Evolutionary conservation across 257 asterid genomes (phyloP).

Genomic region (Anisodus tanguticus): DNA sequence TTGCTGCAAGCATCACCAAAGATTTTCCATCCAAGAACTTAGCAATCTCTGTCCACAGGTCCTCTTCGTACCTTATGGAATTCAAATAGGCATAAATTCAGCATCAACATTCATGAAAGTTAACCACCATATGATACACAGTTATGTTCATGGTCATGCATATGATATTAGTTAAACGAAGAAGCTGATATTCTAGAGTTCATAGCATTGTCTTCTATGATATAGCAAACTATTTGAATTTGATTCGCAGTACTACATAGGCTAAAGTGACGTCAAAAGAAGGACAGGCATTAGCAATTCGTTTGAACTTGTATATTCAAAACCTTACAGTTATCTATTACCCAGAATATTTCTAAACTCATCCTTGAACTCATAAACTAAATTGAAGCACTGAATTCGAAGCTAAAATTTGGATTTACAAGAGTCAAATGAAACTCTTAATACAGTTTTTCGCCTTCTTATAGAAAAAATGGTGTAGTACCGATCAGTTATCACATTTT

Average conservation of each 20-base stretch:
- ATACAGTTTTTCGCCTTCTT: not conserved
- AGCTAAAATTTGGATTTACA: not conserved
- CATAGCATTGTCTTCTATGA: constrained; percentile 1
- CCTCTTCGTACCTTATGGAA: constrained; percentile 76
- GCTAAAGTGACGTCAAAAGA: constrained; percentile 1
- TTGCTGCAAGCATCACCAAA: constrained; percentile 77
- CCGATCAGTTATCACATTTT: not conserved
- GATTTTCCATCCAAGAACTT: constrained; percentile 92
- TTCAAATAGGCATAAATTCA: constrained; percentile 22
- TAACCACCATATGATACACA: constrained; percentile 4
- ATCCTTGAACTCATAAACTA: not conserved
- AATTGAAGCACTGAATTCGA: not conserved
- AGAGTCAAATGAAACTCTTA: not conserved
- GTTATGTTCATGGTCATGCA: not conserved
- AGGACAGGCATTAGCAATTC: not conserved
- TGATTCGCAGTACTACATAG: not conserved
- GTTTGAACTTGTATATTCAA: constrained; percentile 5
- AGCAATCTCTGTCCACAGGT: constrained; percentile 92
- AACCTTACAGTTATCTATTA: not conserved
- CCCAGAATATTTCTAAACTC: constrained; percentile 16
- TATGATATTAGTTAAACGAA: not conserved
- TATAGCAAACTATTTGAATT: constrained; percentile 1
- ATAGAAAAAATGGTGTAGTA: not conserved
- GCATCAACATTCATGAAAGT: constrained; percentile 4
- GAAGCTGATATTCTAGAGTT: constrained; percentile 1